Conservation (phyloP, 345 rosid genomes). For the Ceriops zippeliana region DNA sequence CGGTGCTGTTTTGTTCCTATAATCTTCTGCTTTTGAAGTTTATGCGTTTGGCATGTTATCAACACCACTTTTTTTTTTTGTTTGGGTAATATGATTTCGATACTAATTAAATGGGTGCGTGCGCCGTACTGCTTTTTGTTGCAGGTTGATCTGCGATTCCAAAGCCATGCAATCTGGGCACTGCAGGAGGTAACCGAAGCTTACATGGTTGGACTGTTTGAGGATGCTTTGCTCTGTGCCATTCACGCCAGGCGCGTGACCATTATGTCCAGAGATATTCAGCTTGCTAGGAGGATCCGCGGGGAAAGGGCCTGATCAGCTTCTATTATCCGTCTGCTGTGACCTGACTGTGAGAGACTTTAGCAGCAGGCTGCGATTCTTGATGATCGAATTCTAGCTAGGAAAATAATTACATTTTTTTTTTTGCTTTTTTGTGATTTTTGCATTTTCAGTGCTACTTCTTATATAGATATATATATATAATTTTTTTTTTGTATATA, state of each 20-base stretch:
- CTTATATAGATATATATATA: neutral
- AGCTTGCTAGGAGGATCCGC: conserved; percentile 23
- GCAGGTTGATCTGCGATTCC: conserved; percentile 24
- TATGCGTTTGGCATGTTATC: neutral
- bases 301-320: conserved; percentile 18
- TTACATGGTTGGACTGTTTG: conserved; percentile 23
- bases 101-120: neutral
- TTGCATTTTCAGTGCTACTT: neutral
- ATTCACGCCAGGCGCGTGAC: conserved; percentile 26
- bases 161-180: conserved; percentile 25
- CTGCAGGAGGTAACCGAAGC: conserved; percentile 26
- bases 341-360: neutral
- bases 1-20: neutral
- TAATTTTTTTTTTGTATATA: too few relatives aligned
- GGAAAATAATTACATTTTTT: neutral
- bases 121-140: neutral
- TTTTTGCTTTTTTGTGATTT: too few relatives aligned
- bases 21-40: neutral
- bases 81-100: neutral
- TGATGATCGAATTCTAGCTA: too few relatives aligned
- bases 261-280: conserved; percentile 18
- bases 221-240: conserved; percentile 22
- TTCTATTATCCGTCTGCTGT: neutral
- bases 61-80: too few relatives aligned
- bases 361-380: too few relatives aligned